phyloP scores from a whole-genome alignment of 192 early-diverging fungal species.

The Jimgerdemannia flammicorona region DNA sequence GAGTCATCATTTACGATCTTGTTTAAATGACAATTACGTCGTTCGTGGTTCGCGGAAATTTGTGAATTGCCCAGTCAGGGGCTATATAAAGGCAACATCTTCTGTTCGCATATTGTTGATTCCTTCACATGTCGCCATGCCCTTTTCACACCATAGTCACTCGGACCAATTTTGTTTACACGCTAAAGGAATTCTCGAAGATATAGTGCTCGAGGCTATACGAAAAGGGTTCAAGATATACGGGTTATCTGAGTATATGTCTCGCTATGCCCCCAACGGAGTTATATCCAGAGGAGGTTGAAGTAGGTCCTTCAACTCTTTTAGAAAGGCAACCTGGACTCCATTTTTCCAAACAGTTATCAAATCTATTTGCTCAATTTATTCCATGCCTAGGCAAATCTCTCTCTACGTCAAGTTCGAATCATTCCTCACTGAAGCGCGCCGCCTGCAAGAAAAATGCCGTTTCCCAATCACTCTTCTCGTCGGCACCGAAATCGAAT shows the following conservation, averaged over 20 bases:
- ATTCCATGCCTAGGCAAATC: background rate
- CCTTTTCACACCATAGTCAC: conserved; percentile 87
- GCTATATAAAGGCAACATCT: too few species aligned
- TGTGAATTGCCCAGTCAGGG: too few species aligned
- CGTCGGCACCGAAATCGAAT: conserved; percentile 91
- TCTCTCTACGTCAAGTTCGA: conserved; percentile 53
- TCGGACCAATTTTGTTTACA: conserved; percentile 96
- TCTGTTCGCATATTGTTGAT: too few species aligned
- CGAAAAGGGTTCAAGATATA: conserved; percentile 63
- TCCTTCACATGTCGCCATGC: conserved; percentile 37
- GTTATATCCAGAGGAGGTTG: conserved; percentile 90
- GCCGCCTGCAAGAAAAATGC: conserved; percentile 64
- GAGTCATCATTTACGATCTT: too few species aligned
- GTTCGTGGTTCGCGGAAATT: too few species aligned
- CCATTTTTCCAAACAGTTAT: background rate
- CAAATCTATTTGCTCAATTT: background rate
- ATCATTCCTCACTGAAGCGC: conserved; percentile 69
- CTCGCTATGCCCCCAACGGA: conserved; percentile 69
- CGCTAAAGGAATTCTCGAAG: conserved; percentile 82
- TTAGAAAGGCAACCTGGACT: conserved; percentile 6
- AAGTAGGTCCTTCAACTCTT: conserved; percentile 8
- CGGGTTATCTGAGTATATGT: conserved; percentile 93
- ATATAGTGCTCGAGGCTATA: conserved; percentile 76
- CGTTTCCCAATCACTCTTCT: conserved; percentile 60
- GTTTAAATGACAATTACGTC: too few species aligned